These are phyloP conservation scores for Aspergillus oerlinghausenensis DNA, from an alignment of 2,329 filamentous ascomycete species.

Conservation along the genomic window DNA sequence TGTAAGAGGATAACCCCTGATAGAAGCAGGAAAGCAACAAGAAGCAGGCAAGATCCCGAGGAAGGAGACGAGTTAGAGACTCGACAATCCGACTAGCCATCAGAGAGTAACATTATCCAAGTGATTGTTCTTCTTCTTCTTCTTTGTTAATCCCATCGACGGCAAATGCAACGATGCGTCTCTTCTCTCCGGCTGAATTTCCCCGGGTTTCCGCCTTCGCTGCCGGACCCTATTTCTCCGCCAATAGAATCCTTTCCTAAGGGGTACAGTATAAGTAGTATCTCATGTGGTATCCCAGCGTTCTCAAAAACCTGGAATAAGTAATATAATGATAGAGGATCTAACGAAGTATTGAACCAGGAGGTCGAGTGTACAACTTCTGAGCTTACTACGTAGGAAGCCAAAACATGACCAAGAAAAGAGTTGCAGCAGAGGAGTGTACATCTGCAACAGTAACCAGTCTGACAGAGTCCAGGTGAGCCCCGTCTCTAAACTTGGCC, in stretches of 20 bases:
- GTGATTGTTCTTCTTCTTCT: too few species aligned
- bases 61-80: background rate
- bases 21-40: background rate
- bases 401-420: too few species aligned
- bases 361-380: too few species aligned
- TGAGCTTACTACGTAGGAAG: too few species aligned
- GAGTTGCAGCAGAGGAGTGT: background rate
- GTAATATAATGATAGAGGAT: too few species aligned
- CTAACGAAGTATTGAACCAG: background rate
- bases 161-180: too few species aligned
- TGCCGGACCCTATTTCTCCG: conserved; percentile 28
- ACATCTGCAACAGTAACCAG: background rate
- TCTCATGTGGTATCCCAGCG: background rate
- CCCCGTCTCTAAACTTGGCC: background rate
- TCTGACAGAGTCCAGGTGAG: background rate
- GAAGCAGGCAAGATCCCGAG: background rate
- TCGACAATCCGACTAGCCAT: background rate
- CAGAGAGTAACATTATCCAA: background rate
- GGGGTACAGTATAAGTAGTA: too few species aligned
- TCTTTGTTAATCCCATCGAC: background rate
- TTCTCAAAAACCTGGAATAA: too few species aligned
- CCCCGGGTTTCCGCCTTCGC: conserved; percentile 16
- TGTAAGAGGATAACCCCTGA: background rate
- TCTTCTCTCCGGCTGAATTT: conserved; percentile 14
- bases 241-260: conserved; percentile 21